Evolutionary conservation across 345 rosid genomes (phyloP).

Genomic region (Eucalyptus regnans): DNA sequence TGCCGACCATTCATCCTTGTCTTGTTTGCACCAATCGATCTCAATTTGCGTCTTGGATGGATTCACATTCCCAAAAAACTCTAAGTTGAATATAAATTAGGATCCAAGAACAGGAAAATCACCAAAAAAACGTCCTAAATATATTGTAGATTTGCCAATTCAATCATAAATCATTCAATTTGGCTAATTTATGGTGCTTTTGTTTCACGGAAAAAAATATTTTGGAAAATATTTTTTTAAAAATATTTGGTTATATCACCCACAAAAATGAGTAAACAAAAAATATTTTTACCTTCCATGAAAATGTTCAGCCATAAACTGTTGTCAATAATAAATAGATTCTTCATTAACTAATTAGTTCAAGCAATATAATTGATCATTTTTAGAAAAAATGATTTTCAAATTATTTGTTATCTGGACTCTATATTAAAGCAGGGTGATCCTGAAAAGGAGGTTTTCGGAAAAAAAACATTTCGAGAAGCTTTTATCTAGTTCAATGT

Average conservation of each 20-base stretch:
- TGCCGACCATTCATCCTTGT: neutral
- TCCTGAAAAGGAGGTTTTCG: neutral
- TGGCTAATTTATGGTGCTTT: no score
- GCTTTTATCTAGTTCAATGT: neutral
- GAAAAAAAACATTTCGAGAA: neutral
- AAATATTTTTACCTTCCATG: no score
- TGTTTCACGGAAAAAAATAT: no score
- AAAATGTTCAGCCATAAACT: no score
- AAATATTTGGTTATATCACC: no score
- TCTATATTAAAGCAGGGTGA: neutral
- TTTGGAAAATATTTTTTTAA: rapidly evolving
- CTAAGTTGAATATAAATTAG: neutral
- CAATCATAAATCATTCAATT: no score
- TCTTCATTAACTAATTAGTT: no score
- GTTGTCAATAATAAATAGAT: rapidly evolving
- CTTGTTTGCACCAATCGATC: neutral
- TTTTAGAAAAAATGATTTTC: no score
- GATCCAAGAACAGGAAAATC: neutral
- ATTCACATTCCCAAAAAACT: neutral
- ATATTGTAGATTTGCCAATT: no score
- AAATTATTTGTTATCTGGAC: neutral
- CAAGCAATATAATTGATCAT: no score
- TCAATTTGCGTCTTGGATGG: neutral
- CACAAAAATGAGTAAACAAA: no score
- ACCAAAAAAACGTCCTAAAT: no score